phyloP scores from a whole-genome alignment of 805 yeast genomes.

The Tetrapisispora taiwanensis region DNA sequence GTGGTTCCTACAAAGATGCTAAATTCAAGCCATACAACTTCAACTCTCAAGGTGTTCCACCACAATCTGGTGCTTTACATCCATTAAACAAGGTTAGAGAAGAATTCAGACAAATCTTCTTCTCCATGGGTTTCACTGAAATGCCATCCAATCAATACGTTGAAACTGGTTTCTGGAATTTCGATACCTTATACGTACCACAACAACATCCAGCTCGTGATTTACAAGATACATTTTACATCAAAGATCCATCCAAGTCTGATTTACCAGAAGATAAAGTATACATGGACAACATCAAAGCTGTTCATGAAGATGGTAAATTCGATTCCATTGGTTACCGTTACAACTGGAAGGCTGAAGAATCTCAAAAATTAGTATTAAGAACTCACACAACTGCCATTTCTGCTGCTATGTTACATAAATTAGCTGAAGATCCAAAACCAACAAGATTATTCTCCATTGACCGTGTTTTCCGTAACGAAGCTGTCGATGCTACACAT shows the following conservation, averaged over 20 bases:
- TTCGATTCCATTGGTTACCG: constrained; percentile 96
- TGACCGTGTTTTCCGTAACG: constrained; percentile 98
- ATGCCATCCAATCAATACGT: constrained; percentile 99
- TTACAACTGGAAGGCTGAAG: constrained; percentile 92
- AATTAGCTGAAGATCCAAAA: constrained; percentile 77
- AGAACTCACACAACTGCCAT: constrained; percentile 98
- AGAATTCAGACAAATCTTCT: constrained; percentile 95
- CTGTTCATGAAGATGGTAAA: constrained; percentile 82
- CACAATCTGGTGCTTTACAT: constrained; percentile 87
- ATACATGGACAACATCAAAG: constrained; percentile 68
- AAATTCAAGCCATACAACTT: constrained; percentile 93
- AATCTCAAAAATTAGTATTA: constrained; percentile 80
- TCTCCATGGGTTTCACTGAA: constrained; percentile 95
- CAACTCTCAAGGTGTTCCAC: constrained; percentile 83
- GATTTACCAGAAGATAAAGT: constrained; percentile 71
- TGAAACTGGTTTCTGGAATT: constrained; percentile 98
- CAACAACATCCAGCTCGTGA: constrained; percentile 99
- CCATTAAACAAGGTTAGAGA: constrained; percentile 95
- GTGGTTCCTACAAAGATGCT: constrained; percentile 73
- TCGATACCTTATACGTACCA: constrained; percentile 92
- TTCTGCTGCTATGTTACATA: constrained; percentile 76
- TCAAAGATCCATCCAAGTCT: constrained; percentile 83
- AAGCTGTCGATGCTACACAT: constrained; percentile 98
- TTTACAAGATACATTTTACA: constrained; percentile 94
- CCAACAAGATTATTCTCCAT: constrained; percentile 90